Percentiles rank a stretch among this genome's conserved stretches.
phyloP scores from a whole-genome alignment of 768 basidiomycete species.

The Suillus subluteus region DNA sequence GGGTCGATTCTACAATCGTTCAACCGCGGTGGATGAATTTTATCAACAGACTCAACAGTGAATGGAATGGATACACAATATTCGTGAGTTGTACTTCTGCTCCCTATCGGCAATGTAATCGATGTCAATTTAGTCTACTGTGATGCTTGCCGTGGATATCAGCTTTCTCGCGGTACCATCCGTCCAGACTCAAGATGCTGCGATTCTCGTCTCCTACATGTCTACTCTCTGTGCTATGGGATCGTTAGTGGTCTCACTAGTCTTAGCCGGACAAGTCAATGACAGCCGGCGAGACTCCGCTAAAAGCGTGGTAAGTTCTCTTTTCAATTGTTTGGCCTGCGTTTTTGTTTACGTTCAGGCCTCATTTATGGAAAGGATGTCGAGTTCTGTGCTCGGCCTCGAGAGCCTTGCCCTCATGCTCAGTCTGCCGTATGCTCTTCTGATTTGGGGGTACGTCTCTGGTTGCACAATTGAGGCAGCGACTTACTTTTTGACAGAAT shows the following conservation, averaged over 20 bases:
- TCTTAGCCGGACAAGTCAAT: constrained; percentile 42
- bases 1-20: constrained; percentile 47
- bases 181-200: constrained; percentile 26
- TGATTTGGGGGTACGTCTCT: constrained; percentile 29
- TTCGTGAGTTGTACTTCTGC: constrained; percentile 39
- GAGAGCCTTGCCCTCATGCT: constrained; percentile 37
- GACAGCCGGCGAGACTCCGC: constrained; percentile 10
- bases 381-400: constrained; percentile 7
- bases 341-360: constrained; percentile 5
- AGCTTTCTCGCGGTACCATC: constrained; percentile 20
- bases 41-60: constrained; percentile 44
- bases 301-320: constrained; percentile 10
- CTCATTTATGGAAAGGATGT: constrained; percentile 11
- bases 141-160: constrained; percentile 18
- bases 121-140: constrained; percentile 11
- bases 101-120: background rate
- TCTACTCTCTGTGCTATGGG: constrained; percentile 11
- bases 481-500: constrained; percentile 4
- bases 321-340: background rate
- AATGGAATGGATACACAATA: constrained; percentile 54
- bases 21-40: constrained; percentile 42
- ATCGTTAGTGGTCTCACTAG: constrained; percentile 24
- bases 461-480: background rate
- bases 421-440: constrained; percentile 35
- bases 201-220: constrained; percentile 9